Conservation (phyloP, 441 rosid genomes). For the Lepidium campestre region DNA sequence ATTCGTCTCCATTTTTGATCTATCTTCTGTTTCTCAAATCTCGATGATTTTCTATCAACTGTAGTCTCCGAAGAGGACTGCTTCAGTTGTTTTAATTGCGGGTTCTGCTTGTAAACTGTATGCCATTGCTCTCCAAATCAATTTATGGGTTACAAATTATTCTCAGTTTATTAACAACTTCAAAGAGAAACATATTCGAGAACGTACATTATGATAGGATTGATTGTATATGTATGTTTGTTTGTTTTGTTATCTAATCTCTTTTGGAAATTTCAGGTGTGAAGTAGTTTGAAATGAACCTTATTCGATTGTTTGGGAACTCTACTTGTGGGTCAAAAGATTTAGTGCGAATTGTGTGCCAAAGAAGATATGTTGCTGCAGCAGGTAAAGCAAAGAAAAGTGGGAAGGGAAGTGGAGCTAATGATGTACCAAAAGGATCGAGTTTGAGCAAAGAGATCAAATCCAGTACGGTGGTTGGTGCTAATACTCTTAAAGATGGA, state of each 20-base stretch:
- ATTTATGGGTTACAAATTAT: too few relatives aligned
- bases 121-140: too few relatives aligned
- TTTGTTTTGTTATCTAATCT: neutral
- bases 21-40: neutral
- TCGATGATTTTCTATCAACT: neutral
- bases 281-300: constrained; percentile 22
- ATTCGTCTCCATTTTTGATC: neutral
- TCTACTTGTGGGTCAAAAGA: constrained; percentile 28
- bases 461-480: constrained; percentile 64
- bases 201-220: too few relatives aligned
- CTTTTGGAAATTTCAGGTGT: neutral
- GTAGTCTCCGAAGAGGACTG: too few relatives aligned
- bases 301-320: constrained; percentile 30
- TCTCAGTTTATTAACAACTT: too few relatives aligned
- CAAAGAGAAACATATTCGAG: too few relatives aligned
- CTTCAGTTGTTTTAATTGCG: too few relatives aligned
- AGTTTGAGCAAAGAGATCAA: constrained; percentile 69
- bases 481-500: constrained; percentile 73
- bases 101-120: too few relatives aligned
- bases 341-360: constrained; percentile 12
- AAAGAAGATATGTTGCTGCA: constrained; percentile 48
- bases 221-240: too few relatives aligned
- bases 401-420: constrained; percentile 54
- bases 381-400: constrained; percentile 64
- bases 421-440: constrained; percentile 61